Evolutionary conservation across 1,139 yeast genomes (phyloP).

Genomic region (Suhomyces maxii): DNA sequence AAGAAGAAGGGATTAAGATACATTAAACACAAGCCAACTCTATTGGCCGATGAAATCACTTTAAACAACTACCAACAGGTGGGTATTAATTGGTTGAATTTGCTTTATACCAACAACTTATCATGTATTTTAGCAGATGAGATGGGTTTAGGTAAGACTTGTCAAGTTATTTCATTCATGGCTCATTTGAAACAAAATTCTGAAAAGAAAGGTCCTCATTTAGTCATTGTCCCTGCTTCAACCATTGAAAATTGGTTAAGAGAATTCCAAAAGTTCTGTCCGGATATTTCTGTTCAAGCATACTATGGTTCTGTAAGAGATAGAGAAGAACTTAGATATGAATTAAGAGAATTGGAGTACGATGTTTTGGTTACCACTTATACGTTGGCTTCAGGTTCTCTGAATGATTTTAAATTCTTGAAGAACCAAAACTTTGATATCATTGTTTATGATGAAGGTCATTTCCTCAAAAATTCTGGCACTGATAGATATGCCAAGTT

Average conservation of each 20-base stretch:
- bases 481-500: slow-evolving; percentile 85
- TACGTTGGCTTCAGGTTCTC: slow-evolving; percentile 84
- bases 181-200: slow-evolving; percentile 74
- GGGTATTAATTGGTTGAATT: slow-evolving; percentile 89
- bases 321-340: slow-evolving; percentile 79
- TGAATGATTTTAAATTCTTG: slow-evolving; percentile 77
- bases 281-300: slow-evolving; percentile 78
- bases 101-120: slow-evolving; percentile 72
- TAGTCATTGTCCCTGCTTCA: slow-evolving; percentile 92
- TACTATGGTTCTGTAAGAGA: slow-evolving; percentile 88
- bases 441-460: slow-evolving; percentile 96
- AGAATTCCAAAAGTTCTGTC: slow-evolving; percentile 89
- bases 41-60: slow-evolving; percentile 61
- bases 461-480: slow-evolving; percentile 85
- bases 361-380: slow-evolving; percentile 96
- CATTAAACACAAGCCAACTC: slow-evolving; percentile 68
- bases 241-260: slow-evolving; percentile 97
- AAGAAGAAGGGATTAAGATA: slow-evolving; percentile 40
- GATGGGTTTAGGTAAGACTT: slow-evolving; percentile 96
- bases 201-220: slow-evolving; percentile 63
- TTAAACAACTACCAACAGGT: slow-evolving; percentile 91
- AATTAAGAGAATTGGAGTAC: slow-evolving; percentile 59
- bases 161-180: slow-evolving; percentile 92
- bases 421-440: slow-evolving; percentile 76
- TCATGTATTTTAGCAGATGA: slow-evolving; percentile 97